Percentiles rank a stretch among this genome's conserved stretches.
Conservation (phyloP, 306 rosid genomes). For the Pyrus pyrifolia region DNA sequence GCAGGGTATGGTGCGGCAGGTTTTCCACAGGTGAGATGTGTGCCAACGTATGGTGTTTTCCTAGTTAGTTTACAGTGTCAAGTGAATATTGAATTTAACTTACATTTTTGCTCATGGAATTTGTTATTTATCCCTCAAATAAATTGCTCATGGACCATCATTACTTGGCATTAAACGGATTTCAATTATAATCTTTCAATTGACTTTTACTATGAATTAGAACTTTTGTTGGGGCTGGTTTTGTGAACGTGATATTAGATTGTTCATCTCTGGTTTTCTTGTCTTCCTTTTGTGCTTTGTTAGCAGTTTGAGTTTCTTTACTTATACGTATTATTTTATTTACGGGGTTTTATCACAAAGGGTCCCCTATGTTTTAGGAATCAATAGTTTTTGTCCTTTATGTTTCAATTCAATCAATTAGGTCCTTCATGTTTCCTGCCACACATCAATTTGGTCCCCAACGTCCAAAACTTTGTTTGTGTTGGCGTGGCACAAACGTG, state of each 20-base stretch:
- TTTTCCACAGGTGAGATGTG: conserved; percentile 59
- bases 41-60: not conserved
- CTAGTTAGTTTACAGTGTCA: not conserved
- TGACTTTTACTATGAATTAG: not conserved
- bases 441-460: too few species aligned
- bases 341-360: not conserved
- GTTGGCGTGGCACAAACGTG: too few species aligned
- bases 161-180: not conserved
- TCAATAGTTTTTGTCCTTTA: too few species aligned
- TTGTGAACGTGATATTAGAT: not conserved
- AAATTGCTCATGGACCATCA: not conserved
- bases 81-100: not conserved
- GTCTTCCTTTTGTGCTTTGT: not conserved
- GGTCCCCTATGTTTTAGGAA: too few species aligned
- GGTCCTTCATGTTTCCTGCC: too few species aligned
- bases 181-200: not conserved
- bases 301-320: not conserved
- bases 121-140: not conserved
- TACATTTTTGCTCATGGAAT: not conserved
- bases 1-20: conserved; percentile 68
- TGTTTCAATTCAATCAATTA: too few species aligned
- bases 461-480: too few species aligned
- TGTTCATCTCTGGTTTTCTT: not conserved
- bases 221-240: not conserved
- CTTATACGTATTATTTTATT: not conserved